These are phyloP conservation scores for Cladosporium halotolerans DNA, from an alignment of 2,329 filamentous ascomycete genomes.

Conservation along the genomic window DNA sequence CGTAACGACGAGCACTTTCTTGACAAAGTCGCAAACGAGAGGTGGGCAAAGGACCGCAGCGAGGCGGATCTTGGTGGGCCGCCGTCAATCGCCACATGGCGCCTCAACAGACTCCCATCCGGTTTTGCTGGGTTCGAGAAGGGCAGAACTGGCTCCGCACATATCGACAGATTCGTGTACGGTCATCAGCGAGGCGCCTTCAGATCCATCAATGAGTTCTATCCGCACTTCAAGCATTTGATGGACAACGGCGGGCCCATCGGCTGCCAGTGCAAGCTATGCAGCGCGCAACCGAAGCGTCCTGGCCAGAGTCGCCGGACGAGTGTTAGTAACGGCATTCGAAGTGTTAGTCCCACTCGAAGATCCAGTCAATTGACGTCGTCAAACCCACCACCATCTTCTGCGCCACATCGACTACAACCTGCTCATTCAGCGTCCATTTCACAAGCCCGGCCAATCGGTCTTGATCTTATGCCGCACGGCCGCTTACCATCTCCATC, in stretches of 20 bases:
- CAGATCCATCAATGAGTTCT: constrained; percentile 50
- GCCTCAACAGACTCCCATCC: constrained; percentile 47
- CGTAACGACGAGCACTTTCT: constrained; percentile 25
- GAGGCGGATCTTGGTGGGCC: constrained; percentile 1
- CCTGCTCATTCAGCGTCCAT: neutral
- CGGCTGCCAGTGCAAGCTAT: constrained; percentile 48
- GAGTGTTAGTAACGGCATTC: constrained; percentile 1
- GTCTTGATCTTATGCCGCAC: constrained; percentile 3
- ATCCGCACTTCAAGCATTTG: constrained; percentile 51
- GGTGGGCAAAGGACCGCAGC: constrained; percentile 21
- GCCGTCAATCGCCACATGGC: constrained; percentile 33
- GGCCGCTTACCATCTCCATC: constrained; percentile 12
- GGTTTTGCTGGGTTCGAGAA: constrained; percentile 50
- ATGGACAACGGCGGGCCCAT: constrained; percentile 41
- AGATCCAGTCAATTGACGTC: neutral
- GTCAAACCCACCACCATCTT: neutral
- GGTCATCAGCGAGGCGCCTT: constrained; percentile 51
- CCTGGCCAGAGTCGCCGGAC: neutral
- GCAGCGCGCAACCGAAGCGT: constrained; percentile 24
- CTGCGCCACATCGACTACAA: neutral
- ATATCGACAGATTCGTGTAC: constrained; percentile 51
- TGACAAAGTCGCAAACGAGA: constrained; percentile 20
- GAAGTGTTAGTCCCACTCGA: neutral
- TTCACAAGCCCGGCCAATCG: neutral
- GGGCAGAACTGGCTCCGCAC: constrained; percentile 32